Conservation (phyloP, 257 asterid species). For the Solanum dulcamara region DNA sequence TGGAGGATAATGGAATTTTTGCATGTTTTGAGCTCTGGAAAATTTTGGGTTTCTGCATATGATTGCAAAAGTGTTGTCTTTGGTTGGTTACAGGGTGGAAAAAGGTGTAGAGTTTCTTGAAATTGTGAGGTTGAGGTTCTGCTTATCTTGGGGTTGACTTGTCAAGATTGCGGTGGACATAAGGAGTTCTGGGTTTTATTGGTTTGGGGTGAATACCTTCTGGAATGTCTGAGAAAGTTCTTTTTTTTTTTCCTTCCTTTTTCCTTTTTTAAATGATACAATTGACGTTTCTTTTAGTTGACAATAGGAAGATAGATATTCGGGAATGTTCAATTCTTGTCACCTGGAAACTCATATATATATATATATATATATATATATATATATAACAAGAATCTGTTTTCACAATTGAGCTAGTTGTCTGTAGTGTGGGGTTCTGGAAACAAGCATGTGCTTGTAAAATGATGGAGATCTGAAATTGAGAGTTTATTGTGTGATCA, state of each 20-base stretch:
- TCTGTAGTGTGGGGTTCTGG: not conserved
- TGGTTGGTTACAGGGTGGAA: conserved; percentile 6
- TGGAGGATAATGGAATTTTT: not conserved
- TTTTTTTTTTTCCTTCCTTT: not conserved
- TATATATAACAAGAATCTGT: not conserved
- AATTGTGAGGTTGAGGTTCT: conserved; percentile 5
- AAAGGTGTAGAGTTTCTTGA: not conserved
- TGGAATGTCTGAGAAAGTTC: not conserved
- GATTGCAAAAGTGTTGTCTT: not conserved
- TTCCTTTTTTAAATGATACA: not conserved
- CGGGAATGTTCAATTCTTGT: not conserved
- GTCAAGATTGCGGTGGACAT: not conserved
- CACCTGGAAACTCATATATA: not conserved
- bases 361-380: no score
- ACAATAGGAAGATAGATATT: not conserved
- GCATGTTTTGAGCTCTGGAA: not conserved
- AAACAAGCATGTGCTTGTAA: not conserved
- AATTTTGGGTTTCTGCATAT: not conserved
- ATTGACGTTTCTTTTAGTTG: not conserved
- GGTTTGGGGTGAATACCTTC: not conserved
- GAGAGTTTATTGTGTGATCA: not conserved
- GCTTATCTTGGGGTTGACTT: not conserved
- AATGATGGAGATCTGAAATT: not conserved
- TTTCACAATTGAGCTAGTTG: not conserved
- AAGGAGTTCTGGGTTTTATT: not conserved